These are phyloP conservation scores for Aspergillus ustus DNA, from an alignment of 2,329 filamentous ascomycete genomes.

Conservation along the genomic window DNA sequence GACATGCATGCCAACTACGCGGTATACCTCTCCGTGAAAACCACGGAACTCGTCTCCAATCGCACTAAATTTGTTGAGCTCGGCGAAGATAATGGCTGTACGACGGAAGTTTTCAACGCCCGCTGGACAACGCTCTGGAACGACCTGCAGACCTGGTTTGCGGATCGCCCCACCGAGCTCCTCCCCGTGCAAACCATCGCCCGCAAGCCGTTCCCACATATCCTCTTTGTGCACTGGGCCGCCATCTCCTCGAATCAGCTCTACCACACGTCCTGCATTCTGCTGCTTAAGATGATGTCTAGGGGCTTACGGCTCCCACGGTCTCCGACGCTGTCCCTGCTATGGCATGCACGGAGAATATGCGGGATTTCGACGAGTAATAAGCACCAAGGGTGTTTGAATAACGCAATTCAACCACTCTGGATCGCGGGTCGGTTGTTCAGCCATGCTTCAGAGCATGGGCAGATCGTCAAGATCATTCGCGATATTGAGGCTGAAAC, in stretches of 20 bases:
- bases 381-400: constrained; percentile 59
- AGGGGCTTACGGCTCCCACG: constrained; percentile 32
- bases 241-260: constrained; percentile 63
- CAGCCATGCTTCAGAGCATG: constrained; percentile 54
- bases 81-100: constrained; percentile 52
- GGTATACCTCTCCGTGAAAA: constrained; percentile 60
- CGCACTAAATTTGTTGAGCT: constrained; percentile 56
- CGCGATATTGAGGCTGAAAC: constrained; percentile 57
- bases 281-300: constrained; percentile 55
- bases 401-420: constrained; percentile 63
- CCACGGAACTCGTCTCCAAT: constrained; percentile 56
- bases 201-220: constrained; percentile 54
- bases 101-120: constrained; percentile 44
- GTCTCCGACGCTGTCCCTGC: constrained; percentile 40
- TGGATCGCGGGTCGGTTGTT: constrained; percentile 61
- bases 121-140: constrained; percentile 57
- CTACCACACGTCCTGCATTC: constrained; percentile 60
- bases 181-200: constrained; percentile 51
- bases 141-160: constrained; percentile 55
- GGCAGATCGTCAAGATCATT: constrained; percentile 44
- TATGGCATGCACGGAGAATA: constrained; percentile 62
- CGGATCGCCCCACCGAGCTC: constrained; percentile 53
- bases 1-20: constrained; percentile 66
- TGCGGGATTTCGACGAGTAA: constrained; percentile 63
- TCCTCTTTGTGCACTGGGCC: constrained; percentile 59